These are phyloP conservation scores for Limonium bicolor DNA, from an alignment of 148 eudicot species.

Conservation along the genomic window DNA sequence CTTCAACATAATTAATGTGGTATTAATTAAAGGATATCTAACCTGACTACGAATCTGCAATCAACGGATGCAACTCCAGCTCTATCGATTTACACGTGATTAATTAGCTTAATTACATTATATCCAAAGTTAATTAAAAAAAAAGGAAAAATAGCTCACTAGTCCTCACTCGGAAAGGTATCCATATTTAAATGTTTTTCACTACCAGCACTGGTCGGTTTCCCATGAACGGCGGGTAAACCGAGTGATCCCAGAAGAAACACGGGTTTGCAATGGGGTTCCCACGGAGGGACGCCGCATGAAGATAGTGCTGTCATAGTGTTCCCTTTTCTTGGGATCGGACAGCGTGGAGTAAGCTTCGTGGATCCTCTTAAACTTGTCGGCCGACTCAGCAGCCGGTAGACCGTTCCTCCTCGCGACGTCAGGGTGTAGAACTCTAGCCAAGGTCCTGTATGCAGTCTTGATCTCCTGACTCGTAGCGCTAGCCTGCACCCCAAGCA, in stretches of 20 bases:
- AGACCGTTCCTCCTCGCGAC: conserved; percentile 10
- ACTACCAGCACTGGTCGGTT: conserved; percentile 63
- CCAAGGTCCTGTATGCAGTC: conserved; percentile 46
- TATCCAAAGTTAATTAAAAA: too few species aligned
- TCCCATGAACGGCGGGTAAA: conserved; percentile 32
- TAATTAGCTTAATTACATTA: too few species aligned
- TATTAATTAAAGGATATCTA: too few species aligned
- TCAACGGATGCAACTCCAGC: too few species aligned
- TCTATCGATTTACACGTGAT: too few species aligned
- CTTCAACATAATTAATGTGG: too few species aligned
- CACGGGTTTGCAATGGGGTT: conserved; percentile 1
- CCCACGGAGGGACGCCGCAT: conserved; percentile 5
- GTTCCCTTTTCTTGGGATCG: conserved; percentile 53
- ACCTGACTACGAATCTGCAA: too few species aligned
- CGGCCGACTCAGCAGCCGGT: conserved; percentile 10
- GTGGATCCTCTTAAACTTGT: conserved; percentile 36
- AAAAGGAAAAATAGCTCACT: too few species aligned
- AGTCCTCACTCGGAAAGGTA: too few species aligned
- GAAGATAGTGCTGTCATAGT: conserved; percentile 31
- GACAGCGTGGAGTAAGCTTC: conserved; percentile 52
- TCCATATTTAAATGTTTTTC: too few species aligned
- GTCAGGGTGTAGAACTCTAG: conserved; percentile 53
- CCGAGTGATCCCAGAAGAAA: too few species aligned
- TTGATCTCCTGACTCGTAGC: conserved; percentile 45
- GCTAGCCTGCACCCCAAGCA: conserved; percentile 29